Conservation (phyloP, 2,329 filamentous ascomycete genomes). For the Cordyceps pruinosa region DNA sequence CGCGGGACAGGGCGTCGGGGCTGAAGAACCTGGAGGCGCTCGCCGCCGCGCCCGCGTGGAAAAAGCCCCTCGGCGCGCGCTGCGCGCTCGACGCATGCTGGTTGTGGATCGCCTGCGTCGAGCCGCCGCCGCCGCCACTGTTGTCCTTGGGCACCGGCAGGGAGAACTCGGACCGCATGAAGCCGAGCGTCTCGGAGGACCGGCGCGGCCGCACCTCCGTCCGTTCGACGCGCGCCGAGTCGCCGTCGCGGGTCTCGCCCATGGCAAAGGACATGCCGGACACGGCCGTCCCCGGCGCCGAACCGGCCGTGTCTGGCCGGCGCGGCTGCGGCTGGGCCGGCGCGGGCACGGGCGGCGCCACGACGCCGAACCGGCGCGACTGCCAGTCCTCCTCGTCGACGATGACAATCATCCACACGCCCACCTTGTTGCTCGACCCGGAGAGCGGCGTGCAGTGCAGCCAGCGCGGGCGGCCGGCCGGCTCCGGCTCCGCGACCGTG, state of each 20-base stretch:
- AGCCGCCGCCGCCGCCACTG: neutral
- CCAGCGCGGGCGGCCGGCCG: conserved; percentile 58
- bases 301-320: neutral
- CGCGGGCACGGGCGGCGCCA: neutral
- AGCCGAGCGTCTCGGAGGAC: conserved; percentile 17
- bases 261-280: neutral
- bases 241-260: neutral
- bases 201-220: conserved; percentile 10
- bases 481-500: conserved; percentile 11
- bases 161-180: neutral
- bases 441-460: conserved; percentile 69
- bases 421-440: conserved; percentile 58
- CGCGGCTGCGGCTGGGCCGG: neutral
- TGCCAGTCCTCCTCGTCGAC: conserved; percentile 51
- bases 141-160: neutral
- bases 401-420: conserved; percentile 72
- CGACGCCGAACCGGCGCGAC: neutral
- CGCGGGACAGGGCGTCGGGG: conserved; percentile 13
- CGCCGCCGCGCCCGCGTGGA: conserved; percentile 2
- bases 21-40: conserved; percentile 14
- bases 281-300: neutral
- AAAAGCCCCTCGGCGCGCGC: neutral
- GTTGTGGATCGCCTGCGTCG: conserved; percentile 14
- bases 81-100: conserved; percentile 12
- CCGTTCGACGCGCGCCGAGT: neutral